Conservation (phyloP, 352 stramenopile genomes). For the Thalassiosira delicatula region DNA sequence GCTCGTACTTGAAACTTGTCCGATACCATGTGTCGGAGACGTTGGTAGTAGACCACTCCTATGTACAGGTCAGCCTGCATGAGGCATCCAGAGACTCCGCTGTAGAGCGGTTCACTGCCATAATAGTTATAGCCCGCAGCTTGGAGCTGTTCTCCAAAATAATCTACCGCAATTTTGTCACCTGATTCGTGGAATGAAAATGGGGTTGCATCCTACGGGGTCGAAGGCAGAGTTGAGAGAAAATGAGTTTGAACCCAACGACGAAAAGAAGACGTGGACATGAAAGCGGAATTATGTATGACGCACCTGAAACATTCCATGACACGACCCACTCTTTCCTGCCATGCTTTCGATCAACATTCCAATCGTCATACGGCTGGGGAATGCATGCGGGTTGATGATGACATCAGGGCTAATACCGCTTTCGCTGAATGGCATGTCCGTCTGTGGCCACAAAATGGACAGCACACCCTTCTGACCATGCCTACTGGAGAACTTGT, state of each 20-base stretch:
- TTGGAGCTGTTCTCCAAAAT: constrained; percentile 98
- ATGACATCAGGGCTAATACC: constrained; percentile 99
- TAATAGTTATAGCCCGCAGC: constrained; percentile 97
- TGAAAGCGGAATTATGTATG: too few species aligned
- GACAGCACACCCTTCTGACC: constrained; percentile 99
- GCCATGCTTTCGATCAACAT: constrained; percentile 99
- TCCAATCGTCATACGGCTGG: constrained; percentile 98
- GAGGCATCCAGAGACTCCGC: constrained; percentile 95
- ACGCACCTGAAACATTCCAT: constrained; percentile 92
- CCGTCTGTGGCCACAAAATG: constrained; percentile 97
- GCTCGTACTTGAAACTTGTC: constrained; percentile 99
- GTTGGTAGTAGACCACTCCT: constrained; percentile 99
- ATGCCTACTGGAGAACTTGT: constrained; percentile 99
- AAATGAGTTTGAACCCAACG: constrained; percentile 10
- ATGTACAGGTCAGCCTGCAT: constrained; percentile 99
- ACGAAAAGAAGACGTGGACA: too few species aligned
- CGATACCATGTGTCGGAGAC: constrained; percentile 99
- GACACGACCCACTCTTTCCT: constrained; percentile 97
- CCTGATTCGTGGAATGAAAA: constrained; percentile 97
- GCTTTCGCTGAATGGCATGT: constrained; percentile 99
- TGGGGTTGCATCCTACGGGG: constrained; percentile 96
- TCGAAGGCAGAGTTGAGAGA: constrained; percentile 8
- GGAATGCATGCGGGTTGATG: constrained; percentile 98
- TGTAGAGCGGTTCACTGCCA: constrained; percentile 99
- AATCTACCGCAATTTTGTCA: constrained; percentile 97